Percentiles rank a stretch among this genome's conserved stretches.
phyloP scores from a whole-genome alignment of 148 eudicot genomes.

The Agrostemma githago region DNA sequence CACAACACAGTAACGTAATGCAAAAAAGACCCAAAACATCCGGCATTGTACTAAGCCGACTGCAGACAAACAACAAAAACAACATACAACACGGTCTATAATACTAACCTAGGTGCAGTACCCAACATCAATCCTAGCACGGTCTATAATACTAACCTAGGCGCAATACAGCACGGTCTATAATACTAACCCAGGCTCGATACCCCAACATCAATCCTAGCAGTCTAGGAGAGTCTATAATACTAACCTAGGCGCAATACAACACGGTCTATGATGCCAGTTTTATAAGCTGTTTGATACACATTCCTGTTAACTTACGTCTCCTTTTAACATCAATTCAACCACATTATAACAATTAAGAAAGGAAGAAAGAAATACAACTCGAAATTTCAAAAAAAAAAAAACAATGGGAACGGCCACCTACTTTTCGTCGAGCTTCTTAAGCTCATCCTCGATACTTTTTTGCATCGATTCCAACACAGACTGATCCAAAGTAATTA shows the following conservation, averaged over 20 bases:
- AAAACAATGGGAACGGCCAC: slow-evolving; percentile 6
- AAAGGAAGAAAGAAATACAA: not conserved
- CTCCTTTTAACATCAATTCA: too few species aligned
- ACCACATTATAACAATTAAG: too few species aligned
- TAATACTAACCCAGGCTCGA: too few species aligned
- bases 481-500: slow-evolving; percentile 63
- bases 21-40: not conserved
- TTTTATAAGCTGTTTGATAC: not conserved
- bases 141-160: not conserved
- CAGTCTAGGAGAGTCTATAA: too few species aligned
- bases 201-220: too few species aligned
- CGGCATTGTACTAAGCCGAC: not conserved
- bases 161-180: too few species aligned
- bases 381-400: not conserved
- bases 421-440: slow-evolving; percentile 88
- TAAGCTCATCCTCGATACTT: slow-evolving; percentile 66
- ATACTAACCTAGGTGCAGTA: not conserved
- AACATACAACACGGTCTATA: not conserved
- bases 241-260: not conserved
- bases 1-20: not conserved
- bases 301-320: not conserved
- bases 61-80: not conserved
- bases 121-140: too few species aligned
- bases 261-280: not conserved
- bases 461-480: slow-evolving; percentile 58